Conservation (phyloP, 495 filamentous ascomycete genomes). For the Arthonia radiata region DNA sequence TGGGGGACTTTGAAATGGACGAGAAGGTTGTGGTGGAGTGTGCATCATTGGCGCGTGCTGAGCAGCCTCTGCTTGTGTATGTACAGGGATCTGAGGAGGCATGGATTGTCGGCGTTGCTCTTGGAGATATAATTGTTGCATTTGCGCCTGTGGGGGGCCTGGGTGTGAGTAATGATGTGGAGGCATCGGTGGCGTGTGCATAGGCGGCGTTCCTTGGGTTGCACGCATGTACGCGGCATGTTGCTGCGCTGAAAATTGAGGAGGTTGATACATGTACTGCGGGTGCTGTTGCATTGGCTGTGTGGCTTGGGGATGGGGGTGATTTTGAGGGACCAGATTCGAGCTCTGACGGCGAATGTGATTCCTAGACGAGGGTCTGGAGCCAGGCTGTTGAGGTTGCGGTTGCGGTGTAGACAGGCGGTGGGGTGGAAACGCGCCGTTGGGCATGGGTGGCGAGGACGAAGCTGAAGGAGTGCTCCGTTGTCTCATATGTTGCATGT, state of each 20-base stretch:
- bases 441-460: conserved; percentile 69
- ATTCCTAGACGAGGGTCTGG: conserved; percentile 63
- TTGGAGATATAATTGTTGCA: conserved; percentile 40
- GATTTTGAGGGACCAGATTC: conserved; percentile 39
- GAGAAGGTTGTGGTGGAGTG: conserved; percentile 17
- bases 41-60: conserved; percentile 8
- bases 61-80: conserved; percentile 19
- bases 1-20: conserved; percentile 19
- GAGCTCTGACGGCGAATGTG: conserved; percentile 52
- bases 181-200: no score
- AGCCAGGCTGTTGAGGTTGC: conserved; percentile 41
- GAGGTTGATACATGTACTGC: conserved; percentile 51
- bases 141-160: conserved; percentile 22
- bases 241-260: conserved; percentile 63
- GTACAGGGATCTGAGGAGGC: conserved; percentile 29
- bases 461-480: conserved; percentile 66
- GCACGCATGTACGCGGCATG: conserved; percentile 20
- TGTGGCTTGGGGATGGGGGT: conserved; percentile 25
- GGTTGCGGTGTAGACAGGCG: conserved; percentile 63
- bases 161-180: neutral
- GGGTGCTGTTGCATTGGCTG: conserved; percentile 35
- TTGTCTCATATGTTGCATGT: conserved; percentile 58
- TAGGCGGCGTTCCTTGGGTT: conserved; percentile 9
- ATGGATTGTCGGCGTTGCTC: conserved; percentile 40
- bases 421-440: conserved; percentile 45